Percentiles rank a stretch among this genome's conserved stretches.
Conservation (phyloP, 75 land plant species). For the Pinus taeda region DNA sequence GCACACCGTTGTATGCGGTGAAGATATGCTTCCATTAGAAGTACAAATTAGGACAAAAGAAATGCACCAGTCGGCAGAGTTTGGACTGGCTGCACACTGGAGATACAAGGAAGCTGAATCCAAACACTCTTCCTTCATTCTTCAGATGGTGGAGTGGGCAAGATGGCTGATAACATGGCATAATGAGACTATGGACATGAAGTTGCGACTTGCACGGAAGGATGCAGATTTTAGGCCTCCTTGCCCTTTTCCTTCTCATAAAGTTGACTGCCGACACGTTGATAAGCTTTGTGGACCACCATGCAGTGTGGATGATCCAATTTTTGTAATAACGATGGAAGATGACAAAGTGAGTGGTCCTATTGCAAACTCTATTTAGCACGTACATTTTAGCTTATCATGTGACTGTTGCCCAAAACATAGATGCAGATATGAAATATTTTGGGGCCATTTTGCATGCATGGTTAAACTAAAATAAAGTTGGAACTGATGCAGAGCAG, state of each 20-base stretch:
- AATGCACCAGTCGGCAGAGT: conserved; percentile 96
- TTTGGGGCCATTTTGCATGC: neutral
- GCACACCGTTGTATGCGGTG: conserved; percentile 82
- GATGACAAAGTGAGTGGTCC: conserved; percentile 58
- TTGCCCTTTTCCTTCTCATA: conserved; percentile 78
- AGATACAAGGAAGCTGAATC: conserved; percentile 87
- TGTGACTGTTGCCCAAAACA: neutral
- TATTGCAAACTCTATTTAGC: neutral
- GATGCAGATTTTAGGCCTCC: conserved; percentile 45
- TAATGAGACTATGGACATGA: conserved; percentile 74
- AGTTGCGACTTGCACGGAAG: conserved; percentile 35
- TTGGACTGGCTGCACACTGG: conserved; percentile 97
- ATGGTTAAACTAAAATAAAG: neutral
- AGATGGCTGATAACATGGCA: conserved; percentile 95
- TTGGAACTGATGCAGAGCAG: too few relatives aligned
- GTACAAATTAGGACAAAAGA: conserved; percentile 88
- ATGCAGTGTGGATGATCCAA: conserved; percentile 60
- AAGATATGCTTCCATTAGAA: conserved; percentile 79
- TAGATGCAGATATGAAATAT: neutral
- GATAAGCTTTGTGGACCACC: conserved; percentile 31
- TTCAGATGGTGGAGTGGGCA: conserved; percentile 96
- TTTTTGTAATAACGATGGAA: conserved; percentile 76
- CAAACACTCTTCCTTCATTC: conserved; percentile 64
- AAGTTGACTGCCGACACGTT: conserved; percentile 56
- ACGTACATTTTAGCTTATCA: neutral